Conservation (phyloP, 805 yeast genomes). For the Suhomyces sp. region DNA sequence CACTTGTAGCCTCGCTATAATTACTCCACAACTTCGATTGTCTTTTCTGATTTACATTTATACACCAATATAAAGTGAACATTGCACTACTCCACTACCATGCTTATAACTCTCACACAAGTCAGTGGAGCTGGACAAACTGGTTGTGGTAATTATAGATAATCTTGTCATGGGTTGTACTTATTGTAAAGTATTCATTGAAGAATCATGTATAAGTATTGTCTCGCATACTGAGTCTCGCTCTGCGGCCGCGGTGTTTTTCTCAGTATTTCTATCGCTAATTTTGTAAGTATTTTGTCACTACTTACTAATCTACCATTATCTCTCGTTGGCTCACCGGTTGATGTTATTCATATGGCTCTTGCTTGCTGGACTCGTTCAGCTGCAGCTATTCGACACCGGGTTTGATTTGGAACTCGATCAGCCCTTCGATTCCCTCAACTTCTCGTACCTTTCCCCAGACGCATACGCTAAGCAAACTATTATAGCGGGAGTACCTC, state of each 20-base stretch:
- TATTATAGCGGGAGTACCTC: constrained; percentile 1
- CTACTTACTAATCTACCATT: background rate
- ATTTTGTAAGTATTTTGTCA: no score
- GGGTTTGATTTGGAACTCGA: constrained; percentile 15
- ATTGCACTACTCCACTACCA: no score
- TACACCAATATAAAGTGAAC: no score
- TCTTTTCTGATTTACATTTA: no score
- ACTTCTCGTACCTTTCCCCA: background rate
- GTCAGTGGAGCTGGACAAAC: no score
- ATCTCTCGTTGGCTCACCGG: background rate
- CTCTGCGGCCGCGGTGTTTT: background rate
- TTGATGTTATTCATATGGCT: background rate
- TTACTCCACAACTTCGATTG: no score
- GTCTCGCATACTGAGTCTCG: background rate
- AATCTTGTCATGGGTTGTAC: no score
- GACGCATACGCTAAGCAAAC: background rate
- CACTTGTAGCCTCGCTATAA: no score
- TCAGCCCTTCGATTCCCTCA: constrained; percentile 8
- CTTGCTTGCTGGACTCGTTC: background rate
- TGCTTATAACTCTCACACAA: no score
- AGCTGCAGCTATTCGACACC: constrained; percentile 8
- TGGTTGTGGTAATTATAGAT: no score
- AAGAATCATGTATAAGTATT: no score
- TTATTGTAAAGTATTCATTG: no score
- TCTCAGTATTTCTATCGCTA: background rate